A percentile compares a stretch with the other conserved stretches of the same genome.
Evolutionary conservation across 345 rosid species (phyloP).

Genomic region (Excoecaria cochinchinensis): DNA sequence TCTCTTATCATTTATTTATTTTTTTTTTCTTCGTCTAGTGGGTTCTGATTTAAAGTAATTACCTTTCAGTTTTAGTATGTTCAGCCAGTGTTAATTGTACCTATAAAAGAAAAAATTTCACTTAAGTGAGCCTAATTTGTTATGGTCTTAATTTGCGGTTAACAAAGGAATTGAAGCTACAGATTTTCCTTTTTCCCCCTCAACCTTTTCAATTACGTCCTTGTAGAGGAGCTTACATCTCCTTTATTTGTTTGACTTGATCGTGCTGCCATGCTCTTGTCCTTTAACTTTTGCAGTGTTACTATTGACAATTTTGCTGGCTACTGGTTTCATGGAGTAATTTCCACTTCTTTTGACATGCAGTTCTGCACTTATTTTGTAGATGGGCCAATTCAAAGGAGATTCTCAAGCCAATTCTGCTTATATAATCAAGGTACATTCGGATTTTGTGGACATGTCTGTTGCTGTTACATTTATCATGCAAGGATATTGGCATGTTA

Average conservation of each 20-base stretch:
- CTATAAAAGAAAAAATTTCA: background rate
- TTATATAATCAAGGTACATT: conserved; percentile 62
- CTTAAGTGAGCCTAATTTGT: background rate
- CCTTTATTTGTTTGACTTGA: background rate
- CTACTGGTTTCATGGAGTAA: conserved; percentile 51
- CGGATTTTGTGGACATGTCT: conserved; percentile 3
- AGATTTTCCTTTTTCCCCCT: background rate
- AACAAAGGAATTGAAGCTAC: background rate
- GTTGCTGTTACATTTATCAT: background rate
- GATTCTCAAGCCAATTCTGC: conserved; percentile 65
- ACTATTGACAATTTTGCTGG: background rate
- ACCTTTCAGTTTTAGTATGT: background rate
- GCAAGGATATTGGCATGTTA: background rate
- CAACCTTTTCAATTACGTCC: background rate
- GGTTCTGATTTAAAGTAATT: background rate
- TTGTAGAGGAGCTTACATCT: background rate
- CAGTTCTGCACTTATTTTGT: conserved; percentile 88
- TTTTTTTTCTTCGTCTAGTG: background rate
- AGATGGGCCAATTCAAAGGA: conserved; percentile 68
- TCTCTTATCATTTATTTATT: background rate
- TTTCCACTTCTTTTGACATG: conserved; percentile 72
- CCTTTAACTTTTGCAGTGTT: background rate
- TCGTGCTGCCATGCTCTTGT: background rate
- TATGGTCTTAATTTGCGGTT: background rate
- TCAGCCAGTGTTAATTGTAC: background rate